Evolutionary conservation across 2,329 filamentous ascomycete species (phyloP), one percentile per base, ranked within the genome.

Genomic region (Trichophyton schoenleinii): DNA sequence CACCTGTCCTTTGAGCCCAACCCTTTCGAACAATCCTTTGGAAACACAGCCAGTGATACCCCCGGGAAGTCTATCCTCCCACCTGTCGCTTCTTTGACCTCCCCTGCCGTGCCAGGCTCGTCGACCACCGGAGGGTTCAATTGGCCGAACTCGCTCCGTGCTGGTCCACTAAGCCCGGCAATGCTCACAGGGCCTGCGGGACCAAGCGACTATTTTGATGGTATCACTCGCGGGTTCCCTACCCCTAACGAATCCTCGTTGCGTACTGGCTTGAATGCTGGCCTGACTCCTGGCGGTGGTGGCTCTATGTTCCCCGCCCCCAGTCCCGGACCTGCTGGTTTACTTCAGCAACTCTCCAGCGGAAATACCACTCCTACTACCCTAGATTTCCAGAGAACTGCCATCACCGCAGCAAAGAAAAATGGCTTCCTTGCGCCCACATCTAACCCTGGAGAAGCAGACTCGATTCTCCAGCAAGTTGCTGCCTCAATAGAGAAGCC

Each of bases 211-310:
- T 97, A 96, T 76, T 96, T 96, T 71, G 90, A 95, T 69, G 86
- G 86, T 59, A 80, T 95, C 65, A 84, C 88, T 66, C 86, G 90
- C 68, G 58, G 58, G 6, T 96, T 96, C 70, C 89, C 91, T 3
- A 97, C 94, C 3, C 92, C 92, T 0, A 96, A 96, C 83, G 94
- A 99, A 76, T 97, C 92, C 6, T 95, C 90, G 2, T 78, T 97
- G 59, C 83, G 94, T 63, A 94, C 91, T 63, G 46, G 44, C 5
- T 48, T 48, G 20, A 48, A n/a, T 46, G 42, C 42, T 22, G 94
- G 94, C 61, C 77, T 97, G 67, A 97, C 94, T 60, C 94, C 94
- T 57, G 94, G 94, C 63, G 92, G 92, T 67, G 91, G 91, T 72
- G 92, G 91, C 68, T 95, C 91, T 68, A 97, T 97, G 90, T 97